phyloP scores from a whole-genome alignment of 306 rosid genomes.

The Fragaria ananassa region DNA sequence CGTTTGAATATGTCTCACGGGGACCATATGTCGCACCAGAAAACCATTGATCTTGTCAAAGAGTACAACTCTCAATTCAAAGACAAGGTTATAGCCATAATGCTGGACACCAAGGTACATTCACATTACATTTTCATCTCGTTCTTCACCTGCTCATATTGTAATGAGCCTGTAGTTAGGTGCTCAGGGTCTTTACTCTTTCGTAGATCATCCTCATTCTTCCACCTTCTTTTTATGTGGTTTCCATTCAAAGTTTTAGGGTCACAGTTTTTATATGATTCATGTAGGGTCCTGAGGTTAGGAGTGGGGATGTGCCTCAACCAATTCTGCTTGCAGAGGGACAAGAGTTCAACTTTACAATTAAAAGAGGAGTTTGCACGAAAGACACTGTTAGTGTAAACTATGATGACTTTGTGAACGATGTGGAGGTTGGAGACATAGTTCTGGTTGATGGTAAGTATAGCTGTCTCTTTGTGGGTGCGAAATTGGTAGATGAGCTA shows the following conservation, averaged over 20 bases:
- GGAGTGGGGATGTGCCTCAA: conserved; percentile 84
- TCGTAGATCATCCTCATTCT: not conserved
- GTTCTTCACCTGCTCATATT: not conserved
- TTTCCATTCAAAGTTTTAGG: conserved; percentile 11
- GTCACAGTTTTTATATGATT: conserved; percentile 14
- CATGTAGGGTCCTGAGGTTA: conserved; percentile 94
- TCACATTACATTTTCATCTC: not conserved
- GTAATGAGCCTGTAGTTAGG: not conserved
- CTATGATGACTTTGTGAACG: conserved; percentile 84
- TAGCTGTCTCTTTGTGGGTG: conserved; percentile 4
- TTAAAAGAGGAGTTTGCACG: conserved; percentile 71
- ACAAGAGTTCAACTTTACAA: conserved; percentile 79
- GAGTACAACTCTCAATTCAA: conserved; percentile 74
- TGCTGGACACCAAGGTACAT: conserved; percentile 93
- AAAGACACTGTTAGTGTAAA: conserved; percentile 83
- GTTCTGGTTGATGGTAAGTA: conserved; percentile 80
- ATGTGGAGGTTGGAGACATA: conserved; percentile 85
- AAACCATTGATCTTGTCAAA: conserved; percentile 76
- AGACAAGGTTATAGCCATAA: conserved; percentile 76
- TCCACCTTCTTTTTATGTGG: not conserved
- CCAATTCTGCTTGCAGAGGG: conserved; percentile 73
- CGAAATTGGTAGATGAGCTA: conserved; percentile 13
- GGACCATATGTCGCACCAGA: conserved; percentile 82
- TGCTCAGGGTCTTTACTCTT: not conserved
- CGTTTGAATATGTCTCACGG: conserved; percentile 98